These are phyloP conservation scores for Colletotrichum cordylinicola DNA, from an alignment of 2,329 filamentous ascomycete species.

Conservation along the genomic window DNA sequence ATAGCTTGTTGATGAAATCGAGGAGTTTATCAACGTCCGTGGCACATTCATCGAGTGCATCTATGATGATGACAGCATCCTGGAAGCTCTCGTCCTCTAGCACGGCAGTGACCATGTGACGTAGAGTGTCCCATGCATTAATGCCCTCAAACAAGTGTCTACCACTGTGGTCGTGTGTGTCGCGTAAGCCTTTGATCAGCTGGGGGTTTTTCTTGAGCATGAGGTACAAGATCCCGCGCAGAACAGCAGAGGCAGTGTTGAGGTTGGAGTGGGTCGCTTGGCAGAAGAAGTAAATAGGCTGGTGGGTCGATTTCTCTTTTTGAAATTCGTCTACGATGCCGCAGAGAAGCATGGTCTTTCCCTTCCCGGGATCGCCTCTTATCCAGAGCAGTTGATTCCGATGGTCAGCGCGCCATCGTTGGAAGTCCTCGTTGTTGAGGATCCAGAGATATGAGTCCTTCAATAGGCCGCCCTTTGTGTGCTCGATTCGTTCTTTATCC, in stretches of 20 bases:
- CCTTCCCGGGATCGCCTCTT: conserved; percentile 44
- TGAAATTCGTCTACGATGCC: conserved; percentile 40
- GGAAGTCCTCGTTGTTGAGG: conserved; percentile 30
- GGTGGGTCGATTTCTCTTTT: not conserved
- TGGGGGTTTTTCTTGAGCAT: conserved; percentile 30
- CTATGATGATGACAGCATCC: conserved; percentile 39
- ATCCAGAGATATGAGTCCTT: conserved; percentile 40
- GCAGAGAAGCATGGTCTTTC: conserved; percentile 49
- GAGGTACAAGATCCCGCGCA: conserved; percentile 48
- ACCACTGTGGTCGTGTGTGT: conserved; percentile 25
- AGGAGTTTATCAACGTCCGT: conserved; percentile 32
- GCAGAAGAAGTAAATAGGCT: conserved; percentile 44
- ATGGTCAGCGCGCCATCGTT: conserved; percentile 26
- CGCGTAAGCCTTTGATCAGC: not conserved
- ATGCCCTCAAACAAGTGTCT: conserved; percentile 41
- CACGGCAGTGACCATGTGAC: conserved; percentile 42
- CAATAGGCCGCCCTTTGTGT: conserved; percentile 37
- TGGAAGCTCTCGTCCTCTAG: conserved; percentile 36
- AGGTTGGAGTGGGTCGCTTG: conserved; percentile 40
- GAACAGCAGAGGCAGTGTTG: conserved; percentile 43
- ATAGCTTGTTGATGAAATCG: conserved; percentile 29
- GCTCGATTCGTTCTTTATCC: conserved; percentile 41
- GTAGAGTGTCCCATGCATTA: conserved; percentile 35
- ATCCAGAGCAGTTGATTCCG: conserved; percentile 39
- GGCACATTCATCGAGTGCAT: conserved; percentile 1